These are phyloP conservation scores for Stephanodiscus triporus DNA, from an alignment of 108 stramenopile genomes.

Conservation along the genomic window DNA sequence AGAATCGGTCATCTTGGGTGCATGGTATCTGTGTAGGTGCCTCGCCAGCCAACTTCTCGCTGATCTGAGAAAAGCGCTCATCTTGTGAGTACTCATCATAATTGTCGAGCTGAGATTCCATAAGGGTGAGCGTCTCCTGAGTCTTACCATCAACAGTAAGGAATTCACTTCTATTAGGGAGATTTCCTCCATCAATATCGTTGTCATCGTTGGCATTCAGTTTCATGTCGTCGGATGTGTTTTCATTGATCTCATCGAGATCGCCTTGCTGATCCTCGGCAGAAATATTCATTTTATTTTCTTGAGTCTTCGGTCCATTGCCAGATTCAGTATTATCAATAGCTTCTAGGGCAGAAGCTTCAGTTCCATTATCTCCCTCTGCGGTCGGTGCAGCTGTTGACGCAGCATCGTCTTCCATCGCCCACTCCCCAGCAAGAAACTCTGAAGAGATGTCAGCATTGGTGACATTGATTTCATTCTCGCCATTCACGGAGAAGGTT, in stretches of 20 bases:
- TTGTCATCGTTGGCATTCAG: not conserved
- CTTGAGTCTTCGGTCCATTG: too few species aligned
- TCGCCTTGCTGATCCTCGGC: not conserved
- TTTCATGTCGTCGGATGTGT: too few species aligned
- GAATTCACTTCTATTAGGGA: not conserved
- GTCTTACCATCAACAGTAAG: not conserved
- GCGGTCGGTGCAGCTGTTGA: not conserved
- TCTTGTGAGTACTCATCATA: conserved; percentile 12
- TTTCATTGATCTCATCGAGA: not conserved
- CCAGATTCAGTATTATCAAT: too few species aligned
- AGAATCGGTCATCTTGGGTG: conserved; percentile 29
- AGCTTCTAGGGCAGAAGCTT: not conserved
- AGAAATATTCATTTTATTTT: too few species aligned
- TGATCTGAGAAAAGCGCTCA: conserved; percentile 19
- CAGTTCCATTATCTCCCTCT: not conserved
- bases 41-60: not conserved
- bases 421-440: not conserved
- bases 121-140: conserved; percentile 35
- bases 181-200: not conserved
- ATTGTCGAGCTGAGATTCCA: conserved; percentile 32
- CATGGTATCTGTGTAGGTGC: conserved; percentile 6
- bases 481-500: conserved; percentile 16
- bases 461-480: conserved; percentile 19
- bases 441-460: not conserved
- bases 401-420: conserved; percentile 9